Percentiles rank a stretch among this genome's conserved stretches.
Evolutionary conservation across 2,329 filamentous ascomycete species (phyloP).

Genomic region (Mycosphaerella arachidis): DNA sequence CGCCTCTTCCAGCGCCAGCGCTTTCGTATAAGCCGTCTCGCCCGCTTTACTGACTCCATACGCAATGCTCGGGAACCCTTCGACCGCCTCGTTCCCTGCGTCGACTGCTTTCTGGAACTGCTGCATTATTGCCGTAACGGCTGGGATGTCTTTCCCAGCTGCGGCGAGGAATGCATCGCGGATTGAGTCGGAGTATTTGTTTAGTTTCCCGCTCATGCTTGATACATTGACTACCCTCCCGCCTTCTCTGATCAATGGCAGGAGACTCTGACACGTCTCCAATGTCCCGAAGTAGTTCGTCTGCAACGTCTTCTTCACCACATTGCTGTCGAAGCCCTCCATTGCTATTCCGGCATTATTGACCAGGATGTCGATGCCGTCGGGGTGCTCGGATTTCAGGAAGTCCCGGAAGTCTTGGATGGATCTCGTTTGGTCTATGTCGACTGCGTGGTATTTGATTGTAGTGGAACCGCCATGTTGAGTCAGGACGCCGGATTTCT

Average conservation of each 20-base stretch:
- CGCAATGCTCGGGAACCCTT: slow-evolving; percentile 48
- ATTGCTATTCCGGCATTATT: slow-evolving; percentile 48
- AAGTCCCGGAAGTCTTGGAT: slow-evolving; percentile 41
- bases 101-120: slow-evolving; percentile 46
- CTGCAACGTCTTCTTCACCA: slow-evolving; percentile 47
- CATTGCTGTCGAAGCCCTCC: slow-evolving; percentile 39
- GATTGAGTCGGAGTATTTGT: slow-evolving; percentile 44
- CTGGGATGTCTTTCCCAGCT: slow-evolving; percentile 26
- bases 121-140: slow-evolving; percentile 48
- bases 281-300: slow-evolving; percentile 53
- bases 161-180: slow-evolving; percentile 40
- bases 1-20: slow-evolving; percentile 29
- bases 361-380: slow-evolving; percentile 50
- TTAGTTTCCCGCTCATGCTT: slow-evolving; percentile 43
- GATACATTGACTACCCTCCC: slow-evolving; percentile 50
- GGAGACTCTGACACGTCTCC: slow-evolving; percentile 41
- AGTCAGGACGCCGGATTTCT: slow-evolving; percentile 44
- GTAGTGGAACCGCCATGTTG: slow-evolving; percentile 43
- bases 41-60: slow-evolving; percentile 44
- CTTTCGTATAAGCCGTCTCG: slow-evolving; percentile 35
- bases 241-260: slow-evolving; percentile 43
- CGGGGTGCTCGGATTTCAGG: slow-evolving; percentile 42
- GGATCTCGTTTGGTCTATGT: slow-evolving; percentile 45
- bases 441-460: slow-evolving; percentile 46
- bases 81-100: slow-evolving; percentile 43